A percentile compares a stretch with the other conserved stretches of the same genome.
Conservation (phyloP, 306 rosid genomes). For the Vigna reflexopilosa region DNA sequence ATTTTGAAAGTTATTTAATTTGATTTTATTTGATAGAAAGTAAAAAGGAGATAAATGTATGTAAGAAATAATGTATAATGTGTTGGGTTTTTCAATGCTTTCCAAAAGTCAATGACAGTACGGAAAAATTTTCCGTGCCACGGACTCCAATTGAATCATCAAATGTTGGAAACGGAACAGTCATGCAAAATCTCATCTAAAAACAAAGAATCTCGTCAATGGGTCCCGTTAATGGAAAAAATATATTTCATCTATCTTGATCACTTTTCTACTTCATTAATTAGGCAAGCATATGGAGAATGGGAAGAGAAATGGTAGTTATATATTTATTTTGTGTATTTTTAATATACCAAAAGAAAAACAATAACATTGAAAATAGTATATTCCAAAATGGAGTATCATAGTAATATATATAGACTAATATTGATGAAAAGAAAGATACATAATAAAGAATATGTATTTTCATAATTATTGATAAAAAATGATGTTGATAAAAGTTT, state of each 20-base stretch:
- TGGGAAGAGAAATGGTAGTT: neutral
- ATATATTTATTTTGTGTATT: neutral
- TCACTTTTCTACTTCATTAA: neutral
- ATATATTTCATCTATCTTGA: too few species aligned
- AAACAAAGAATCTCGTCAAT: neutral
- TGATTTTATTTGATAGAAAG: too few species aligned
- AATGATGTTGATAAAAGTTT: too few species aligned
- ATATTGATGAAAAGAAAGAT: neutral
- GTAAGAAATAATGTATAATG: too few species aligned
- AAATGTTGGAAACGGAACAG: neutral
- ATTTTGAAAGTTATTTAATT: too few species aligned
- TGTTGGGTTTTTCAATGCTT: too few species aligned
- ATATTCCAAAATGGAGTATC: neutral
- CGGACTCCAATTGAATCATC: neutral
- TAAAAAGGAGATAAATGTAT: too few species aligned
- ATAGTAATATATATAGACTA: too few species aligned
- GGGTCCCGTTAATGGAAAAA: neutral
- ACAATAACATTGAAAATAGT: too few species aligned
- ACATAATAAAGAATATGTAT: too few species aligned
- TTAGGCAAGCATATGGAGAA: neutral
- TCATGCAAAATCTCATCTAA: too few species aligned
- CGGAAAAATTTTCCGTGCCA: constrained; percentile 47
- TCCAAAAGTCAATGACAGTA: neutral
- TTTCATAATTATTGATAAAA: neutral
- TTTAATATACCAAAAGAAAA: too few species aligned